phyloP scores from a whole-genome alignment of 345 rosid genomes.

The Bruguiera sexangula region DNA sequence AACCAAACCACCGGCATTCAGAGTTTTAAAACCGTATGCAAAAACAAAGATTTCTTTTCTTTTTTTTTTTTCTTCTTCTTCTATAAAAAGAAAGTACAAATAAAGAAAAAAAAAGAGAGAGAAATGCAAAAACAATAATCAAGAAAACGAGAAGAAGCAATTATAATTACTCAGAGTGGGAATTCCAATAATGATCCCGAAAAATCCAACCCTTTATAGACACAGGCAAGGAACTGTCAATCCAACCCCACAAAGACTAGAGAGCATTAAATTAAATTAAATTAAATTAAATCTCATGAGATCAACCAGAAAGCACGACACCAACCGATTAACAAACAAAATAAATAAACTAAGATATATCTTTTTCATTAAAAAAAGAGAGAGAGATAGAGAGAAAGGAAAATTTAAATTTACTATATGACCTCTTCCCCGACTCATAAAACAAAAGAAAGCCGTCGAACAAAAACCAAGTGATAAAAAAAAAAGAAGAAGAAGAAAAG shows the following conservation, averaged over 20 bases:
- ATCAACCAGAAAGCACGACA: conserved; percentile 11
- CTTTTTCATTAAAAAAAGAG: too few species aligned
- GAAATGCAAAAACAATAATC: too few species aligned
- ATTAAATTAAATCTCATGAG: neutral
- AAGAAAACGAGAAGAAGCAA: neutral
- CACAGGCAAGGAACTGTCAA: conserved; percentile 10
- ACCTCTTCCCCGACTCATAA: conserved; percentile 6
- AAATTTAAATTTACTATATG: conserved; percentile 11
- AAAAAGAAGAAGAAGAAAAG: neutral
- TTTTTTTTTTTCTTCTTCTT: neutral
- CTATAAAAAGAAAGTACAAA: neutral
- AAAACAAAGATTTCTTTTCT: too few species aligned
- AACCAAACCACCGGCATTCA: neutral
- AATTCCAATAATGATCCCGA: conserved; percentile 33
- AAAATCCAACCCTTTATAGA: conserved; percentile 4
- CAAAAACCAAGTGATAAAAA: conserved; percentile 15
- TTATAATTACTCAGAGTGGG: conserved; percentile 7
- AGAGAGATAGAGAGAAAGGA: neutral
- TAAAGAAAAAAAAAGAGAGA: neutral
- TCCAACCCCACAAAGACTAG: neutral
- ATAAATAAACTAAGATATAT: neutral
- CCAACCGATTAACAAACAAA: neutral
- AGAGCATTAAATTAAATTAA: conserved; percentile 20
- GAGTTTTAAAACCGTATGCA: too few species aligned
- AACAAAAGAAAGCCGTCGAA: conserved; percentile 25